A percentile compares a stretch with the other conserved stretches of the same genome.
Conservation (phyloP, 2,329 filamentous ascomycete species). For the Aureobasidium sp. region DNA sequence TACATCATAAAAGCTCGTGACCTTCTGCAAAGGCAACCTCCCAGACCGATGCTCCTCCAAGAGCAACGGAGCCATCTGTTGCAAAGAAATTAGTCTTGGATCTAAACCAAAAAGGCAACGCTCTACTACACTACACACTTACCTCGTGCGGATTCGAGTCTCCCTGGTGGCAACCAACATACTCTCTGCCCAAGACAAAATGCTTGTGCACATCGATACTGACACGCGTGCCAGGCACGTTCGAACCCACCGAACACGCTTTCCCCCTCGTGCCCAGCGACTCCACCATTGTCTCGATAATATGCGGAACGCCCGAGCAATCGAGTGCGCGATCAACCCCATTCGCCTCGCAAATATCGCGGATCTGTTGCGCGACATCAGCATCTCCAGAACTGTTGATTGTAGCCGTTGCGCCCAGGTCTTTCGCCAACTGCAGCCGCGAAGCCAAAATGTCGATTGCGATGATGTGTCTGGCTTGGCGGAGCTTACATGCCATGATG, state of each 20-base stretch:
- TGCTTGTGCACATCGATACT: not conserved
- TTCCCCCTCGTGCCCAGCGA: not conserved
- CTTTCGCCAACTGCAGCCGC: conserved; percentile 33
- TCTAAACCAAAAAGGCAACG: not conserved
- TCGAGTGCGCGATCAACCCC: conserved; percentile 1
- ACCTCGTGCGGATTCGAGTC: conserved; percentile 4
- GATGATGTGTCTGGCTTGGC: conserved; percentile 34
- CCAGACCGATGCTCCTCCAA: not conserved
- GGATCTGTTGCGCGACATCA: not conserved
- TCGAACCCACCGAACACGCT: not conserved
- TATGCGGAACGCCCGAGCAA: not conserved
- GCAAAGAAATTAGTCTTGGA: not conserved
- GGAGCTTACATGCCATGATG: conserved; percentile 44
- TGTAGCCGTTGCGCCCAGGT: conserved; percentile 36
- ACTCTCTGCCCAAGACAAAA: not conserved
- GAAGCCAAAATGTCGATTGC: conserved; percentile 33
- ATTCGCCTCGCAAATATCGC: not conserved
- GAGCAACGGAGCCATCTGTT: not conserved
- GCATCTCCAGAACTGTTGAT: conserved; percentile 28
- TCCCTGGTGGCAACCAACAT: not conserved
- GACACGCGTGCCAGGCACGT: not conserved
- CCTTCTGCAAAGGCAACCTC: not conserved
- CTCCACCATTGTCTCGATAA: not conserved
- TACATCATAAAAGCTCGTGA: not conserved
- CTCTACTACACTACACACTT: not conserved